Conservation (phyloP, 805 yeast species). For the Hanseniaspora meyeri region DNA sequence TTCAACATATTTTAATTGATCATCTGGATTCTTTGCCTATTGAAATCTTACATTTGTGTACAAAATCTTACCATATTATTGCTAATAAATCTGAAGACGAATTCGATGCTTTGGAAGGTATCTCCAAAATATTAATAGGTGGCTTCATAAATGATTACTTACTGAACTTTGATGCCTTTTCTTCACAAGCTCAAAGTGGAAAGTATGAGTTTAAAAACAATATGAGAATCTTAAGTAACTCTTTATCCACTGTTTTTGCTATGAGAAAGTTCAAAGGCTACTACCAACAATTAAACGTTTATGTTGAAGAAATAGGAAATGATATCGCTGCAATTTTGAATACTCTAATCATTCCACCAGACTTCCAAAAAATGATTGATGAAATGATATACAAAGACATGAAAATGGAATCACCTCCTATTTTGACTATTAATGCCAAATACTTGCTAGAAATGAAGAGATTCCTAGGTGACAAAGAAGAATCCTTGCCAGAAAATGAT, state of each 20-base stretch:
- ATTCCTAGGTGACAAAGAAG: slow-evolving; percentile 33
- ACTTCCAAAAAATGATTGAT: slow-evolving; percentile 24
- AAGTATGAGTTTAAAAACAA: slow-evolving; percentile 16
- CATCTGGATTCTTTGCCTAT: slow-evolving; percentile 39
- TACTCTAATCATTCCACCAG: slow-evolving; percentile 23
- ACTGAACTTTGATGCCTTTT: slow-evolving; percentile 20
- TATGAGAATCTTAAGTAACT: slow-evolving; percentile 17
- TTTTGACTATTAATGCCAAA: slow-evolving; percentile 34
- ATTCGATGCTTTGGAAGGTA: slow-evolving; percentile 52
- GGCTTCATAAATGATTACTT: slow-evolving; percentile 21
- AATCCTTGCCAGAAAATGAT: slow-evolving; percentile 41
- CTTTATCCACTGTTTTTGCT: slow-evolving; percentile 23
- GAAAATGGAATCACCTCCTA: slow-evolving; percentile 28
- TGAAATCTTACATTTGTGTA: slow-evolving; percentile 45
- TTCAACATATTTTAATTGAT: slow-evolving; percentile 41
- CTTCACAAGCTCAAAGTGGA: slow-evolving; percentile 13
- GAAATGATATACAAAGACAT: slow-evolving; percentile 25
- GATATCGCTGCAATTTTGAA: slow-evolving; percentile 22
- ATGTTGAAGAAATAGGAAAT: slow-evolving; percentile 23
- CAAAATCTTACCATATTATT: slow-evolving; percentile 32
- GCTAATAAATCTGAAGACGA: slow-evolving; percentile 45
- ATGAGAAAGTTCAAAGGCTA: slow-evolving; percentile 22
- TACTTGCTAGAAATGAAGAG: slow-evolving; percentile 37
- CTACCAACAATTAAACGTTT: slow-evolving; percentile 27
- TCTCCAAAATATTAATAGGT: slow-evolving; percentile 28